phyloP scores from a whole-genome alignment of 345 rosid genomes.

The Dimocarpus longan region DNA sequence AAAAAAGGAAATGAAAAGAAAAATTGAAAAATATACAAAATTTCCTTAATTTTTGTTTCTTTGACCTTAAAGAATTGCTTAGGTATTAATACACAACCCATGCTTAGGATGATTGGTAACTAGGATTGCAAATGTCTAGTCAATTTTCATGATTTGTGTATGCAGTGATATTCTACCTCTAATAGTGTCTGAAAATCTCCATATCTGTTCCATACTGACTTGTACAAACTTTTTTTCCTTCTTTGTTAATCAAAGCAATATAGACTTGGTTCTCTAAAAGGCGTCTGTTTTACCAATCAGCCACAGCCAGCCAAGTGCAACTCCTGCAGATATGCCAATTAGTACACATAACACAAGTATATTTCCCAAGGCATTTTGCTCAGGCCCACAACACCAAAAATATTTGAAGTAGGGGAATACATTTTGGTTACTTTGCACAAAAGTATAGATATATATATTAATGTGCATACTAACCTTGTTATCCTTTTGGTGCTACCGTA shows the following conservation, averaged over 20 bases:
- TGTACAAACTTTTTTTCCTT: not conserved
- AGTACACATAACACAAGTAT: conserved; percentile 62
- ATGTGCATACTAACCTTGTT: conserved; percentile 60
- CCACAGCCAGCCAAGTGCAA: conserved; percentile 84
- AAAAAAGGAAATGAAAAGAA: not conserved
- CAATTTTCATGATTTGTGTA: not conserved
- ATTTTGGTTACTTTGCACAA: too few relatives aligned
- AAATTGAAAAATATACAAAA: not conserved
- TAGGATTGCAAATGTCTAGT: not conserved
- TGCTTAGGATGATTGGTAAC: not conserved
- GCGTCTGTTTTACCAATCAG: conserved; percentile 63
- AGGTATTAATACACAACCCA: not conserved
- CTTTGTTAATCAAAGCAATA: not conserved
- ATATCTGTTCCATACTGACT: not conserved
- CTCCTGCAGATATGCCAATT: conserved; percentile 69
- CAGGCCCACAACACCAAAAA: conserved; percentile 48
- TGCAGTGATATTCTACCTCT: not conserved
- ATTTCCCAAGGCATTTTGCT: conserved; percentile 91
- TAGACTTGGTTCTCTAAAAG: conserved; percentile 26
- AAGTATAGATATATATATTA: not conserved
- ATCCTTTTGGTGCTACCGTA: conserved; percentile 77
- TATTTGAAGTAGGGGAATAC: not conserved
- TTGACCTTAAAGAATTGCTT: not conserved
- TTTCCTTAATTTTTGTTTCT: not conserved
- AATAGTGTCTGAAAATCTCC: not conserved